Evolutionary conservation across 495 filamentous ascomycete genomes (phyloP).

Genomic region (Penicillium coprophilum): DNA sequence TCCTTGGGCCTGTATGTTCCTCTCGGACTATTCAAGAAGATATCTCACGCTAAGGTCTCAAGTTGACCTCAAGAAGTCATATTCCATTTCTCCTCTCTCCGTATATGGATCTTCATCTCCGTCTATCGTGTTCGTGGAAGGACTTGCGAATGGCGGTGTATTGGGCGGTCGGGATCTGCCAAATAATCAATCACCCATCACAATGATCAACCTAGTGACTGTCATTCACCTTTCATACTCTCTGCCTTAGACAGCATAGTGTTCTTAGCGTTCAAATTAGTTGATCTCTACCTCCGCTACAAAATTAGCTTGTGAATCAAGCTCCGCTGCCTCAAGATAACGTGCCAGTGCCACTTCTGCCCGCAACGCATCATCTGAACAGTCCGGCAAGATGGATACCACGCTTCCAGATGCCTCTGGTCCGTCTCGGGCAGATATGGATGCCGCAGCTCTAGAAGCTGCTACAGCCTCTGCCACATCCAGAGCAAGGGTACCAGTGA

Average conservation of each 20-base stretch:
- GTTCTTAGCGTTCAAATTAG: conserved; percentile 3
- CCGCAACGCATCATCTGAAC: not conserved
- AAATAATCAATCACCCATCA: not conserved
- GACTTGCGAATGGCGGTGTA: not conserved
- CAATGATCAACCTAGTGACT: conserved; percentile 3
- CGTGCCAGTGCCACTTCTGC: not conserved
- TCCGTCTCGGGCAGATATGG: conserved; percentile 12
- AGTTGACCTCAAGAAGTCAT: not conserved
- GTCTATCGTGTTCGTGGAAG: not conserved
- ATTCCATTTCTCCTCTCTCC: not conserved
- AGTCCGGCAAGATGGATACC: conserved; percentile 28
- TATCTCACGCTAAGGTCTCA: not conserved
- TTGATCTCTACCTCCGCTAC: not conserved
- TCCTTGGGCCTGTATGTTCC: not conserved
- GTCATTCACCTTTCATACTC: not conserved
- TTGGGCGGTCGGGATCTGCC: not conserved
- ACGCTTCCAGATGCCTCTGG: conserved; percentile 32
- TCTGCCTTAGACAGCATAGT: not conserved
- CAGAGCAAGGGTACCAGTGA: conserved; percentile 10
- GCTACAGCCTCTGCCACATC: conserved; percentile 9
- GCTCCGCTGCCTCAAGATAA: not conserved
- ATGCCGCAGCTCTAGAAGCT: not conserved
- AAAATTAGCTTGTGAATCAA: not conserved
- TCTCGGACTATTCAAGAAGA: not conserved
- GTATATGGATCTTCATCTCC: not conserved